Base-by-base conservation (phyloP, 1,284 basidiomycete genomes). In the Cutaneotrichosporon mucoides region DNA sequence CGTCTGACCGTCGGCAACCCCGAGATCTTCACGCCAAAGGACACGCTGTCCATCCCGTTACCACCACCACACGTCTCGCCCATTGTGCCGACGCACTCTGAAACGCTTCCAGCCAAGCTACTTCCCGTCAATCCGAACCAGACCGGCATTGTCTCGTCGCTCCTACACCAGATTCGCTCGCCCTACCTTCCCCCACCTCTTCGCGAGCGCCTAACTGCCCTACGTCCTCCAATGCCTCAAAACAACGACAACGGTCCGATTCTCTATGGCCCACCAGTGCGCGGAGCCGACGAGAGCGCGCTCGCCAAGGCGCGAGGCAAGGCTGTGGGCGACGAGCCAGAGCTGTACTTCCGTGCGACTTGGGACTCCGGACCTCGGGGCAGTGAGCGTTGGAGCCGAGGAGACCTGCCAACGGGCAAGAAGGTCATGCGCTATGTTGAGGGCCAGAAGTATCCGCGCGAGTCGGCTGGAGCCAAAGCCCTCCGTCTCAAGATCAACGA, bases 341-440 rank as follows among this genome's bases (percentile, higher is more conserved):
- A 63, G 47, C 58, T 61, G 16, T 65, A 54, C 12, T 62, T 73
- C 16, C 60, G 66, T 11, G 66, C 70, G 5, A 76, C 75, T 9
- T 75, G 73, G 73, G 71, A 73, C 55, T 58, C 63, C 10, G 71
- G 72, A 10, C 69, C 70, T 3, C 62, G 61, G 38, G 73, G 75
- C 8, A 38, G 48, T 3, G 70, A 72, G 2, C 69, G 69, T 36
- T 76, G 62, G 65, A 47, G 60, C 8, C 61, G 63, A n/a, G 68
- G 63, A 5, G 58, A 55, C 33, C 61, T 76, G 16, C 75, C 73
- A 2, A 55, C 57, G 6, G 75, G 75, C 12, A 67, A 65, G 48
- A 74, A 72, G 57, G 73, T 76, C 33, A 62, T 71, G 8, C 57
- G 62, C 41, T 51, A 56, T 13, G 69, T 61, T 13, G 66, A 66